Evolutionary conservation across 495 filamentous ascomycete genomes (phyloP).

Genomic region (Aspergillus steynii): DNA sequence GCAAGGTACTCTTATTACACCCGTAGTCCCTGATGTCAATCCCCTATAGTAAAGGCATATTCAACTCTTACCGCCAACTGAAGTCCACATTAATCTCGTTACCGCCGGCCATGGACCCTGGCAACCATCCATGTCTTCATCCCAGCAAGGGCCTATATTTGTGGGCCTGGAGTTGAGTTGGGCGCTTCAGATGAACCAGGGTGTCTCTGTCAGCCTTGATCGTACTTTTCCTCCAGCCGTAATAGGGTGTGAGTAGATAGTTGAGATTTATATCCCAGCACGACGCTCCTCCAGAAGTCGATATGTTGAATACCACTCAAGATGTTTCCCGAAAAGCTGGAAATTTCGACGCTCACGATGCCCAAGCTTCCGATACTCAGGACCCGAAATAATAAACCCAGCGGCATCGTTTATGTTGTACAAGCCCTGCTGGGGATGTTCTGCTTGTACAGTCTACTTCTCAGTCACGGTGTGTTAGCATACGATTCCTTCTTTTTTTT

Average conservation of each 20-base stretch:
- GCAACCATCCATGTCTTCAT: neutral
- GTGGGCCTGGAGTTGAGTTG: neutral
- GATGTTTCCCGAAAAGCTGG: neutral
- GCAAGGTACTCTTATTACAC: neutral
- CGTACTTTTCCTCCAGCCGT: neutral
- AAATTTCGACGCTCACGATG: neutral
- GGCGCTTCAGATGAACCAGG: neutral
- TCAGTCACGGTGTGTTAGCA: neutral
- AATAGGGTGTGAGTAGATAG: no score
- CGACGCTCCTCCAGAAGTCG: no score
- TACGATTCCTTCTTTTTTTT: neutral
- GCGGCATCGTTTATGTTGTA: neutral
- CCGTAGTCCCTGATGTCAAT: no score
- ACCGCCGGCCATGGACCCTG: no score
- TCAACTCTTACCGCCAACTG: no score
- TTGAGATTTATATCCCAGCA: neutral
- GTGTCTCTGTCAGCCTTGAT: neutral
- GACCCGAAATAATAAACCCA: neutral
- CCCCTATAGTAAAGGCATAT: no score
- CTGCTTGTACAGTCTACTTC: neutral
- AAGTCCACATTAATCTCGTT: no score
- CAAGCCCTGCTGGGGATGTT: neutral
- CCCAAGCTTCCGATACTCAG: neutral
- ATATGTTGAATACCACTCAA: no score
- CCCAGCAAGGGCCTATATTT: neutral